A percentile compares a stretch with the other conserved stretches of the same genome.
Evolutionary conservation across 331 rosid genomes (phyloP).

Genomic region (Pyrus hybrid): DNA sequence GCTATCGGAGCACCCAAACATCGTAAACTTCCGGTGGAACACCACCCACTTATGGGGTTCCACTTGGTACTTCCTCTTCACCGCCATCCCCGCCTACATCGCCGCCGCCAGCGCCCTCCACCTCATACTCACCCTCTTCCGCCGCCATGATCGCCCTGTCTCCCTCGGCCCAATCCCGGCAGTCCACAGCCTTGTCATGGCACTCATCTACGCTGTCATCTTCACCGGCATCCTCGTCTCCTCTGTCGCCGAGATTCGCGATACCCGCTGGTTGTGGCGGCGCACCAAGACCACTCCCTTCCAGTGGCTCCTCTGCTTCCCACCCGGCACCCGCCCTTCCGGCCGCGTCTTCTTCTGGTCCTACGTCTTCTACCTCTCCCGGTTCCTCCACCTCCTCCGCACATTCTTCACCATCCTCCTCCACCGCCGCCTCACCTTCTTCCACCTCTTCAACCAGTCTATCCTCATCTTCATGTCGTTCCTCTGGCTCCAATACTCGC

Average conservation of each 20-base stretch:
- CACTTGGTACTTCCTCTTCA: constrained; percentile 74
- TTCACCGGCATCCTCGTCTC: constrained; percentile 71
- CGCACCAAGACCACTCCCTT: constrained; percentile 64
- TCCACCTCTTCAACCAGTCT: constrained; percentile 63
- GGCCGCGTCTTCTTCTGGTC: constrained; percentile 99
- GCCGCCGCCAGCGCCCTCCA: constrained; percentile 37
- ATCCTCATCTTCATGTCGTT: constrained; percentile 49
- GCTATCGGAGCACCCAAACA: constrained; percentile 65
- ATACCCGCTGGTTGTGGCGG: constrained; percentile 90
- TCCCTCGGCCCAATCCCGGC: constrained; percentile 82
- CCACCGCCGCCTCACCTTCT: constrained; percentile 38
- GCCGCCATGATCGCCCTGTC: constrained; percentile 28
- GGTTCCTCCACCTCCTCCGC: constrained; percentile 59
- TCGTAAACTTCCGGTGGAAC: constrained; percentile 74
- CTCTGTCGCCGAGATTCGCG: constrained; percentile 67
- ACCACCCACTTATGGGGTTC: constrained; percentile 68
- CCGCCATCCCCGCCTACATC: constrained; percentile 41
- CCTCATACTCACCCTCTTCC: constrained; percentile 28
- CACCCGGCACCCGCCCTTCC: constrained; percentile 74
- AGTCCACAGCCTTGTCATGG: constrained; percentile 51
- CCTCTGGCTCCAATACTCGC: constrained; percentile 79
- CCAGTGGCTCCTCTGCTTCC: constrained; percentile 92
- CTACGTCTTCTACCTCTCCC: constrained; percentile 62
- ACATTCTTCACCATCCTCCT: constrained; percentile 45
- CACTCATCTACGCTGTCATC: constrained; percentile 47